phyloP scores from a whole-genome alignment of 306 rosid genomes.

The Vigna trinervia region DNA sequence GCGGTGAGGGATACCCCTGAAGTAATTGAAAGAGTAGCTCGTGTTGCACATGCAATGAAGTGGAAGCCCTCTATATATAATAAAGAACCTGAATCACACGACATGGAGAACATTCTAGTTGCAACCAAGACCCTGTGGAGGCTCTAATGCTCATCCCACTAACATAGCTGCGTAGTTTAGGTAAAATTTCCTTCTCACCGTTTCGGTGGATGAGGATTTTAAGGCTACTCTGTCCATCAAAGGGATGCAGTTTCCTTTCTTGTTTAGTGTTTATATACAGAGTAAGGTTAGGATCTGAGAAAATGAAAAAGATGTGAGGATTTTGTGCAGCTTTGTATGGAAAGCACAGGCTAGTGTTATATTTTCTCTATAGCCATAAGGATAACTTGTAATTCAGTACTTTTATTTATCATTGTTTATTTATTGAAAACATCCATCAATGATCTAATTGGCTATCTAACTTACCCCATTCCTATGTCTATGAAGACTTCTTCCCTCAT shows the following conservation, averaged over 20 bases:
- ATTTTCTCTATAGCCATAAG: constrained; percentile 27
- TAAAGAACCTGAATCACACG: constrained; percentile 81
- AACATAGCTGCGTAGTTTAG: constrained; percentile 50
- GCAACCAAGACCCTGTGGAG: constrained; percentile 82
- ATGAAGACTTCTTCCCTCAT: neutral
- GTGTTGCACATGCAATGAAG: constrained; percentile 71
- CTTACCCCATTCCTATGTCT: neutral
- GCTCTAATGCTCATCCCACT: constrained; percentile 61
- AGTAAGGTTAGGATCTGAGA: constrained; percentile 50
- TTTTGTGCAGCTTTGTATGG: constrained; percentile 47
- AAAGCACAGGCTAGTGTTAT: constrained; percentile 46
- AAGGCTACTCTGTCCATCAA: constrained; percentile 53
- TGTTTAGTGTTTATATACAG: constrained; percentile 53
- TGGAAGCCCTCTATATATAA: constrained; percentile 72
- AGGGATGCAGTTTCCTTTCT: constrained; percentile 49
- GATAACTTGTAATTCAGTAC: constrained; percentile 47
- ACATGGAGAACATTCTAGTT: constrained; percentile 77
- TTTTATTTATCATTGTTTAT: constrained; percentile 28
- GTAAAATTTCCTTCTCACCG: constrained; percentile 45
- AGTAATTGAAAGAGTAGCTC: constrained; percentile 75
- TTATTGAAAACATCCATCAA: constrained; percentile 24
- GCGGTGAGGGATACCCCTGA: constrained; percentile 83
- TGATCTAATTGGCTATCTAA: no score
- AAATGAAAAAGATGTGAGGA: constrained; percentile 44
- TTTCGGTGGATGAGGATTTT: constrained; percentile 30